Evolutionary conservation across 2,329 filamentous ascomycete genomes (phyloP).

Genomic region (Fusarium guadeloupense): DNA sequence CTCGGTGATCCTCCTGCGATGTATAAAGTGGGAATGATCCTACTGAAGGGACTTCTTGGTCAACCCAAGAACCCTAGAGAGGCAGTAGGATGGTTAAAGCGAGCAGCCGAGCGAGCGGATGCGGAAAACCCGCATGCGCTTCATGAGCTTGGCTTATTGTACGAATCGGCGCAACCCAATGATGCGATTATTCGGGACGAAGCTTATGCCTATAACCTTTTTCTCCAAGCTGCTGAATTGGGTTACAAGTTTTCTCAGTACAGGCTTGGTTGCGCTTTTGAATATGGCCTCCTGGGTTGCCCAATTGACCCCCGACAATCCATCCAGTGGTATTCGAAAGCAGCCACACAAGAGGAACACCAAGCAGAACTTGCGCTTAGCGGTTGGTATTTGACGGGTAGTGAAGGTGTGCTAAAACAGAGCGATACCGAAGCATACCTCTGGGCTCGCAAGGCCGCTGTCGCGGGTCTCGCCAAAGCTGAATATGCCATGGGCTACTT

Average conservation of each 20-base stretch:
- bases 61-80: slow-evolving; percentile 84
- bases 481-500: slow-evolving; percentile 99
- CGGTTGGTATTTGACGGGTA: slow-evolving; percentile 95
- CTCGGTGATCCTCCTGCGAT: slow-evolving; percentile 92
- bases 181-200: slow-evolving; percentile 85
- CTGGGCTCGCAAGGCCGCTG: slow-evolving; percentile 94
- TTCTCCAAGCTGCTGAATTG: slow-evolving; percentile 84
- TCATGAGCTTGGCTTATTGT: slow-evolving; percentile 81
- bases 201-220: slow-evolving; percentile 80
- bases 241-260: slow-evolving; percentile 97
- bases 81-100: slow-evolving; percentile 90
- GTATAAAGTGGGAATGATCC: slow-evolving; percentile 98
- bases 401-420: slow-evolving; percentile 85
- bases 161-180: slow-evolving; percentile 70
- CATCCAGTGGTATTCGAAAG: slow-evolving; percentile 93
- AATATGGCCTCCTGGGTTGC: slow-evolving; percentile 87
- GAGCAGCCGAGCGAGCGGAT: slow-evolving; percentile 88
- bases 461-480: slow-evolving; percentile 87
- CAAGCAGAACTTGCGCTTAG: slow-evolving; percentile 86
- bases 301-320: slow-evolving; percentile 83
- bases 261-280: slow-evolving; percentile 85
- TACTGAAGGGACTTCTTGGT: slow-evolving; percentile 91
- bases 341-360: slow-evolving; percentile 92
- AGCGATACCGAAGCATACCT: slow-evolving; percentile 96
- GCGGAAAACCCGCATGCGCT: slow-evolving; percentile 92